Percentiles rank a stretch among this genome's conserved stretches.
These are phyloP conservation scores for Penicillium sp. DNA, from an alignment of 2,329 filamentous ascomycete species.

Conservation along the genomic window DNA sequence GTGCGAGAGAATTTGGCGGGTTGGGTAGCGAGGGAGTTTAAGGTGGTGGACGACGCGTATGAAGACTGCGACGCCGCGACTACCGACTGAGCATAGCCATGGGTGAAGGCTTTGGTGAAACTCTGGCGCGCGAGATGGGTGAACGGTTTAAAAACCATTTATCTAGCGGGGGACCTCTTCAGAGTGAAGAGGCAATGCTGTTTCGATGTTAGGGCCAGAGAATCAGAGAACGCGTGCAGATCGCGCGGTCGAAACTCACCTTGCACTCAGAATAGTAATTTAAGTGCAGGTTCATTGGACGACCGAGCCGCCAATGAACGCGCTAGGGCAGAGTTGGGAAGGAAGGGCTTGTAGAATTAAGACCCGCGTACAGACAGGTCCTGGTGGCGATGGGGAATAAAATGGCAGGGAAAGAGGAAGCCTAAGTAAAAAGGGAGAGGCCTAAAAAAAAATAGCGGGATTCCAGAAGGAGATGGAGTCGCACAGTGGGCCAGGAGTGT, in stretches of 20 bases:
- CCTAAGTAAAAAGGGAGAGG: slow-evolving; percentile 10
- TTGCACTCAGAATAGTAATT: slow-evolving; percentile 58
- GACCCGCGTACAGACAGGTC: not conserved
- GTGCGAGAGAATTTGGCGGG: slow-evolving; percentile 53
- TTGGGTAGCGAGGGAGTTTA: slow-evolving; percentile 54
- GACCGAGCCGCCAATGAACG: slow-evolving; percentile 85
- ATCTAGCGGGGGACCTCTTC: slow-evolving; percentile 69
- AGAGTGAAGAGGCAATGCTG: slow-evolving; percentile 57
- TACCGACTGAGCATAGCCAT: slow-evolving; percentile 97
- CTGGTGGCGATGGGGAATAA: not conserved
- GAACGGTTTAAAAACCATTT: slow-evolving; percentile 79
- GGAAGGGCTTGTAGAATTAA: not conserved
- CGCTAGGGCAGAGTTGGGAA: slow-evolving; percentile 49
- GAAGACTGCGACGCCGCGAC: slow-evolving; percentile 86
- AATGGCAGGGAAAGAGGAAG: slow-evolving; percentile 4
- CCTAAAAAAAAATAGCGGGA: slow-evolving; percentile 9
- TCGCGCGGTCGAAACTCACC: slow-evolving; percentile 52
- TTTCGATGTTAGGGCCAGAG: slow-evolving; percentile 4
- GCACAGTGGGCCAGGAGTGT: slow-evolving; percentile 12
- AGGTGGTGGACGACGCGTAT: slow-evolving; percentile 64
- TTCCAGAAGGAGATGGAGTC: slow-evolving; percentile 28
- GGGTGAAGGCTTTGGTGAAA: slow-evolving; percentile 93
- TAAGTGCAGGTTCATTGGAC: slow-evolving; percentile 99
- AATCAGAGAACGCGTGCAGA: slow-evolving; percentile 14
- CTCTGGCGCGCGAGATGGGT: slow-evolving; percentile 91